These are phyloP conservation scores for Fraxinus pennsylvanica DNA, from an alignment of 257 asterid genomes.

Conservation along the genomic window DNA sequence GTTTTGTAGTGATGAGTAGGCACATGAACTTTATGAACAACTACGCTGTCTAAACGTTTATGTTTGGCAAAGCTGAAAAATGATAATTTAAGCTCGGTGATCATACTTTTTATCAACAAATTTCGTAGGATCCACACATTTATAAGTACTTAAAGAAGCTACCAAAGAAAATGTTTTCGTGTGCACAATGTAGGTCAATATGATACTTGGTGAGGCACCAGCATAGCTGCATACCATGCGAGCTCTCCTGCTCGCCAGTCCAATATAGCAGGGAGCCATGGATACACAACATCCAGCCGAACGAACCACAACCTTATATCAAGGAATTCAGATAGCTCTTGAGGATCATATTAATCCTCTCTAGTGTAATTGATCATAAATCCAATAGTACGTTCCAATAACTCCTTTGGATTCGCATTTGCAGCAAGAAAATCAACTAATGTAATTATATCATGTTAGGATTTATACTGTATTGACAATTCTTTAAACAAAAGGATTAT, in stretches of 20 bases:
- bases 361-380: constrained; percentile 65
- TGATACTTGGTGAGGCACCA: constrained; percentile 85
- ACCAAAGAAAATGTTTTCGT: no score
- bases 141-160: no score
- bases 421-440: constrained; percentile 33
- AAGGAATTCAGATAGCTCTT: constrained; percentile 79
- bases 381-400: constrained; percentile 71
- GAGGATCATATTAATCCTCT: constrained; percentile 66
- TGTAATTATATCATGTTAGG: background rate
- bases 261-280: constrained; percentile 82
- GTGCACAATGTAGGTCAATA: no score
- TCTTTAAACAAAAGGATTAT: no score
- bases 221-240: constrained; percentile 89
- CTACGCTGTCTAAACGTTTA: background rate
- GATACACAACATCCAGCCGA: constrained; percentile 62
- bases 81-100: no score
- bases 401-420: constrained; percentile 55
- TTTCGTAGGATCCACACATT: no score
- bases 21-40: no score
- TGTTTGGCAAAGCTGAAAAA: no score
- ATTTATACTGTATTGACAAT: no score
- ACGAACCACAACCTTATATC: constrained; percentile 89
- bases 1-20: no score
- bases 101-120: no score
- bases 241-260: constrained; percentile 95